A percentile compares a stretch with the other conserved stretches of the same genome.
These are phyloP conservation scores for Sarocladium oryzae DNA, from an alignment of 2,329 filamentous ascomycete genomes.

Conservation along the genomic window DNA sequence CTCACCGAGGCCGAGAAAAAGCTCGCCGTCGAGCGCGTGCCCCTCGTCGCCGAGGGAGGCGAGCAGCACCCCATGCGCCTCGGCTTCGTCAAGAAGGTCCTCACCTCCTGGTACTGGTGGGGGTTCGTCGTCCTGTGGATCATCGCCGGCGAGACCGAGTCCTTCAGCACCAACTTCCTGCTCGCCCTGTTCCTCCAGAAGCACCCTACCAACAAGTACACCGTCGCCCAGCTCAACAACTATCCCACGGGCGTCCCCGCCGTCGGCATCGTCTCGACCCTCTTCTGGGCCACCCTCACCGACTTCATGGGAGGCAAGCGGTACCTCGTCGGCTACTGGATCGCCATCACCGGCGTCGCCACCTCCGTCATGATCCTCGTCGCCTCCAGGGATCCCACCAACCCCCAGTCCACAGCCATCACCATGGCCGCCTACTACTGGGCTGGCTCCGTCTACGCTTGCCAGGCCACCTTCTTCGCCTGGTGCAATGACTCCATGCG, in stretches of 20 bases:
- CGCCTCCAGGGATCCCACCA: conserved; percentile 35
- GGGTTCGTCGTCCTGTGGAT: conserved; percentile 62
- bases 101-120: conserved; percentile 58
- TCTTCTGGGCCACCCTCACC: conserved; percentile 65
- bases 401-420: conserved; percentile 36
- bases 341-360: conserved; percentile 55
- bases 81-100: conserved; percentile 46
- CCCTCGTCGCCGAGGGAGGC: conserved; percentile 10
- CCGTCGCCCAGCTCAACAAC: conserved; percentile 45
- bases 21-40: conserved; percentile 20
- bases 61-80: conserved; percentile 39
- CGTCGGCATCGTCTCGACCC: conserved; percentile 51
- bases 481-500: conserved; percentile 69
- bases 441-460: conserved; percentile 64
- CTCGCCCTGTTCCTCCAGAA: conserved; percentile 44
- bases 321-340: conserved; percentile 61
- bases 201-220: conserved; percentile 36
- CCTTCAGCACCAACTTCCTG: conserved; percentile 59
- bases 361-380: conserved; percentile 58
- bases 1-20: conserved; percentile 11
- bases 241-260: conserved; percentile 52
- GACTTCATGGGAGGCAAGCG: conserved; percentile 58
- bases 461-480: conserved; percentile 68
- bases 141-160: conserved; percentile 65
- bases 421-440: conserved; percentile 64